Percentiles rank a stretch among this genome's conserved stretches.
Conservation (phyloP, 2,329 filamentous ascomycete species). For the Ceratocystis alfenasii region DNA sequence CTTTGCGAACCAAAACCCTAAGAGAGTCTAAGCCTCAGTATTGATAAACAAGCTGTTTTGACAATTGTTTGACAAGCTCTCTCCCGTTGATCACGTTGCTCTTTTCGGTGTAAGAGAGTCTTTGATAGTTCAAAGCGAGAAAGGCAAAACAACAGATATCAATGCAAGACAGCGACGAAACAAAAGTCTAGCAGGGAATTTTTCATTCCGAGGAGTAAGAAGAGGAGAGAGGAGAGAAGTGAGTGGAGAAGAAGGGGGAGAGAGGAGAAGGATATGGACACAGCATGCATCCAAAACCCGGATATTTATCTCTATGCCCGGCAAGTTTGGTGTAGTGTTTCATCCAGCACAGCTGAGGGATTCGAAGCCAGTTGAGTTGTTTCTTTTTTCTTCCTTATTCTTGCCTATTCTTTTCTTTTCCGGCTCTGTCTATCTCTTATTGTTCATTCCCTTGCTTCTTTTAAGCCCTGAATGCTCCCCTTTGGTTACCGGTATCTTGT, state of each 20-base stretch:
- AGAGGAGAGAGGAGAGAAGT: neutral
- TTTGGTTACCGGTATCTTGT: neutral
- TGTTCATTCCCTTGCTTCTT: neutral
- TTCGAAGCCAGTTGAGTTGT: neutral
- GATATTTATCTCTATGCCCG: neutral
- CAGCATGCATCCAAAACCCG: neutral
- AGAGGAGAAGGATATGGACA: neutral
- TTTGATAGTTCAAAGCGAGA: neutral
- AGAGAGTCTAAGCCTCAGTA: neutral
- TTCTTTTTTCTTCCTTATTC: neutral
- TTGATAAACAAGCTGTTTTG: neutral
- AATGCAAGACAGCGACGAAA: conserved; percentile 1
- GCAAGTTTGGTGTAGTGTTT: neutral
- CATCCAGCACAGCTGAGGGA: neutral
- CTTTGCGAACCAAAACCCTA: neutral
- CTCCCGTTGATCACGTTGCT: neutral
- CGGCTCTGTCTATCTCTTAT: neutral
- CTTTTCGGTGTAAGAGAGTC: neutral
- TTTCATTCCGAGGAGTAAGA: neutral
- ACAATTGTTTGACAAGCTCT: conserved; percentile 11
- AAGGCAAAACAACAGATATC: neutral
- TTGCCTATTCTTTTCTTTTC: neutral
- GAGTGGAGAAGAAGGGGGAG: neutral
- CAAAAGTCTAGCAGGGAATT: neutral
- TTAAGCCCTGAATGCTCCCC: neutral